A percentile compares a stretch with the other conserved stretches of the same genome.
Conservation (phyloP, 2,329 filamentous ascomycete genomes). For the Claviceps cyperi region DNA sequence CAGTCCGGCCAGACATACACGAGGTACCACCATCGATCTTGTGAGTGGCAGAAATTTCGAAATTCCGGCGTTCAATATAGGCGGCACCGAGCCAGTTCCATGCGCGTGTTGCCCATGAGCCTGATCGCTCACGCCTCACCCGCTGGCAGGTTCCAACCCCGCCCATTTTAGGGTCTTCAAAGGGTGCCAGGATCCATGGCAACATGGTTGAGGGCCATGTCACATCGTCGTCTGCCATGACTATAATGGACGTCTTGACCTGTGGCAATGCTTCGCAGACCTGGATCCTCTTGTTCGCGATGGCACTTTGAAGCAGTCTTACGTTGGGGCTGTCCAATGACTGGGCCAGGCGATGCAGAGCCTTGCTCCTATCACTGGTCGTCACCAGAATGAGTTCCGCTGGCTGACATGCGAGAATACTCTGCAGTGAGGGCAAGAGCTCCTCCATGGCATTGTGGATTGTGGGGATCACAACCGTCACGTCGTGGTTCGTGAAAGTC, state of each 20-base stretch:
- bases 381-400: conserved; percentile 73
- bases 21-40: conserved; percentile 92
- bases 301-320: conserved; percentile 59
- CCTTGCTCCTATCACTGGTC: conserved; percentile 62
- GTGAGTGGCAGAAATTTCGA: conserved; percentile 91
- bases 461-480: conserved; percentile 87
- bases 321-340: conserved; percentile 48
- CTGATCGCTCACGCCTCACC: conserved; percentile 53
- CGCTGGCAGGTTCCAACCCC: conserved; percentile 88
- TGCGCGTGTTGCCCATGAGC: conserved; percentile 43
- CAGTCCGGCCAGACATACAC: conserved; percentile 88
- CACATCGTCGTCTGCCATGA: conserved; percentile 93
- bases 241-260: conserved; percentile 68
- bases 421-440: conserved; percentile 65
- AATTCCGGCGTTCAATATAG: conserved; percentile 88
- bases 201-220: conserved; percentile 78
- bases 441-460: conserved; percentile 80
- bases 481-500: conserved; percentile 65
- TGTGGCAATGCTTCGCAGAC: conserved; percentile 82
- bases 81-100: conserved; percentile 87
- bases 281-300: conserved; percentile 91
- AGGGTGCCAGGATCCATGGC: conserved; percentile 84
- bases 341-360: conserved; percentile 51
- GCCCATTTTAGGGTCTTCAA: conserved; percentile 70
- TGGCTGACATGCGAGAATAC: conserved; percentile 56